Conservation (phyloP, 805 yeast genomes). For the Ogataea pignaliae region DNA sequence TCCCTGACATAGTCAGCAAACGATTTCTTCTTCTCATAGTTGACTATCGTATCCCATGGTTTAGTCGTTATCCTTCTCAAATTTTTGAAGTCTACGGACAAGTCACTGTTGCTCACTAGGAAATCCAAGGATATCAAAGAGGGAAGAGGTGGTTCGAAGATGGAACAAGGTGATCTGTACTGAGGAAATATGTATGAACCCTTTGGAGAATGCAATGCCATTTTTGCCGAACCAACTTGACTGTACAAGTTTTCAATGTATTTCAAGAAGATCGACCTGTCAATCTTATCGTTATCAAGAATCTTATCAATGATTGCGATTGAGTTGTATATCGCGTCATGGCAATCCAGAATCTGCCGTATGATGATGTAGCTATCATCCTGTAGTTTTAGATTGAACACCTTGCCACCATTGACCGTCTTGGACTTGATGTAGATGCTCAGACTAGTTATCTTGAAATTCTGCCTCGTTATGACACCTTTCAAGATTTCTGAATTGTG, state of each 20-base stretch:
- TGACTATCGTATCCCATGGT: constrained; percentile 61
- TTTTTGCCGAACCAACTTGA: constrained; percentile 32
- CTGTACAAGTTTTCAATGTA: constrained; percentile 24
- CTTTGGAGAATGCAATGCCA: constrained; percentile 46
- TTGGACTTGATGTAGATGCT: constrained; percentile 35
- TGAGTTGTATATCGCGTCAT: constrained; percentile 37
- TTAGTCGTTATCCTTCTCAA: constrained; percentile 44
- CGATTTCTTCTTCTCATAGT: constrained; percentile 38
- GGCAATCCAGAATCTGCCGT: constrained; percentile 36
- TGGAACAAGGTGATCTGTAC: constrained; percentile 34
- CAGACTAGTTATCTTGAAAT: constrained; percentile 47
- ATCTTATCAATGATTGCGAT: constrained; percentile 38
- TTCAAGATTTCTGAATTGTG: constrained; percentile 52
- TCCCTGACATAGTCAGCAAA: constrained; percentile 56
- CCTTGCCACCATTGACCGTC: constrained; percentile 37
- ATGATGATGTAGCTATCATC: constrained; percentile 34
- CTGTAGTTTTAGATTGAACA: constrained; percentile 35
- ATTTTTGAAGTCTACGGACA: constrained; percentile 55
- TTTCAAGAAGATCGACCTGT: constrained; percentile 19
- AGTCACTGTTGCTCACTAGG: constrained; percentile 56
- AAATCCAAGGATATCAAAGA: constrained; percentile 50
- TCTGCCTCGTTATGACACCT: constrained; percentile 56
- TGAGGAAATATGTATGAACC: constrained; percentile 55
- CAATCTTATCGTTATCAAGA: constrained; percentile 16
- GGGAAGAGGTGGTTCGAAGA: constrained; percentile 46